Evolutionary conservation across 495 filamentous ascomycete genomes (phyloP).

Genomic region (Neurospora tetrasperma): DNA sequence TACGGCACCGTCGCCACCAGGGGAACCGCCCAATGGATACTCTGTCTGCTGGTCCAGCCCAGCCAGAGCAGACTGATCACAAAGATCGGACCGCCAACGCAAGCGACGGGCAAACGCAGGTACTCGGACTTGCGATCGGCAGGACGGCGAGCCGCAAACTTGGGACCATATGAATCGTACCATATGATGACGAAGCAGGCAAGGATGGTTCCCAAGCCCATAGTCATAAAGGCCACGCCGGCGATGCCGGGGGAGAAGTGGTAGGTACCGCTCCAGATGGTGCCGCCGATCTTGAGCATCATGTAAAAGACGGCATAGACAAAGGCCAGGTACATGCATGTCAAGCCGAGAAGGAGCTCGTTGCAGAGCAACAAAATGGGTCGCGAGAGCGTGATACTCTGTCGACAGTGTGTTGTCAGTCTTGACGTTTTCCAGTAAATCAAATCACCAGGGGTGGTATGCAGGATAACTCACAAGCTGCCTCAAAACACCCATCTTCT

Average conservation of each 20-base stretch:
- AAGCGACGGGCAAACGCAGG: constrained; percentile 55
- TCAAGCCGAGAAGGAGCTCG: constrained; percentile 54
- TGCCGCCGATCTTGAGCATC: constrained; percentile 47
- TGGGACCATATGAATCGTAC: constrained; percentile 18
- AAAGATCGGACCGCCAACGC: constrained; percentile 49
- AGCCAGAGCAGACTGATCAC: constrained; percentile 56
- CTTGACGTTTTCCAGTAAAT: background rate
- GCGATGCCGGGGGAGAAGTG: constrained; percentile 26
- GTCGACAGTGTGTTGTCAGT: background rate
- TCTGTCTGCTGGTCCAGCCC: constrained; percentile 47
- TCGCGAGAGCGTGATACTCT: constrained; percentile 25
- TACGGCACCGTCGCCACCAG: constrained; percentile 48
- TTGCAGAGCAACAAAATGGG: constrained; percentile 45
- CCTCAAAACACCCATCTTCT: constrained; percentile 8
- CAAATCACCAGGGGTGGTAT: background rate
- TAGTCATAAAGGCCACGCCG: constrained; percentile 20
- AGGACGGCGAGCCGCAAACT: constrained; percentile 10
- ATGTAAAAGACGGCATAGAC: constrained; percentile 64
- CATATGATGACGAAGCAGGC: constrained; percentile 42
- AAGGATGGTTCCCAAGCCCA: constrained; percentile 37
- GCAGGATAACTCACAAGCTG: constrained; percentile 12
- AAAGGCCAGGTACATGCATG: constrained; percentile 51
- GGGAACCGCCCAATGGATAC: constrained; percentile 53
- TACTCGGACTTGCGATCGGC: constrained; percentile 33
- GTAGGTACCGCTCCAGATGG: constrained; percentile 43